Conservation (phyloP, 768 basidiomycete genomes). For the Mycena galopus region DNA sequence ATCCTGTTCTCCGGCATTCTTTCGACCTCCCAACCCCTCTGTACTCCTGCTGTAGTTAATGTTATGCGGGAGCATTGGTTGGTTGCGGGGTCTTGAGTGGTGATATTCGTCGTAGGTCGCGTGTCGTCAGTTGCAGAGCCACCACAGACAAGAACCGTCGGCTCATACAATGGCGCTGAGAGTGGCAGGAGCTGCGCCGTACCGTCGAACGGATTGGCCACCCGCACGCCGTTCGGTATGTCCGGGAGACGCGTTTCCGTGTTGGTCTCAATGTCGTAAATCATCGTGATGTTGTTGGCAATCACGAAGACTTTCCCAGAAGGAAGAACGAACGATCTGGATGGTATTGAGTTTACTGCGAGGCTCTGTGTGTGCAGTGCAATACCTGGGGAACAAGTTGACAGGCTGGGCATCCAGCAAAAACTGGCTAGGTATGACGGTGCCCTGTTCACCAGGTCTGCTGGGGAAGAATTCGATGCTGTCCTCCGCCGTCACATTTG, state of each 20-base stretch:
- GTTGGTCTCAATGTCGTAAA: conserved; percentile 47
- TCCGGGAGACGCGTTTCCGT: conserved; percentile 62
- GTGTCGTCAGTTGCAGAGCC: conserved; percentile 63
- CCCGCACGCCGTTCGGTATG: conserved; percentile 69
- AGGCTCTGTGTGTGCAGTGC: conserved; percentile 32
- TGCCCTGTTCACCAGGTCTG: conserved; percentile 32
- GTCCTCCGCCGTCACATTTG: conserved; percentile 21
- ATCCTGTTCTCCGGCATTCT: conserved; percentile 65
- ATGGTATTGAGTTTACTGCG: conserved; percentile 36
- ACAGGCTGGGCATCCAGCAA: conserved; percentile 34
- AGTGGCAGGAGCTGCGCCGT: conserved; percentile 68
- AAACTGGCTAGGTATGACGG: conserved; percentile 34
- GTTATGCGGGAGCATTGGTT: conserved; percentile 66
- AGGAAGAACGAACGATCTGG: conserved; percentile 64
- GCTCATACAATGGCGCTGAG: conserved; percentile 56
- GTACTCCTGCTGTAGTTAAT: conserved; percentile 61
- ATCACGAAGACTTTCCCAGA: conserved; percentile 67
- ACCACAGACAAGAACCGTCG: conserved; percentile 69
- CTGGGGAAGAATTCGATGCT: conserved; percentile 42
- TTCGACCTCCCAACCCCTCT: conserved; percentile 67
- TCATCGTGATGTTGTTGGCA: conserved; percentile 63
- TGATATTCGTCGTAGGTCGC: conserved; percentile 57
- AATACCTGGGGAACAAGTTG: conserved; percentile 41
- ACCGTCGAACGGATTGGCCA: conserved; percentile 73
- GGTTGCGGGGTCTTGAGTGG: conserved; percentile 66